Evolutionary conservation across 1,139 yeast genomes (phyloP).

Genomic region (Zygosaccharomyces pseudobailii): DNA sequence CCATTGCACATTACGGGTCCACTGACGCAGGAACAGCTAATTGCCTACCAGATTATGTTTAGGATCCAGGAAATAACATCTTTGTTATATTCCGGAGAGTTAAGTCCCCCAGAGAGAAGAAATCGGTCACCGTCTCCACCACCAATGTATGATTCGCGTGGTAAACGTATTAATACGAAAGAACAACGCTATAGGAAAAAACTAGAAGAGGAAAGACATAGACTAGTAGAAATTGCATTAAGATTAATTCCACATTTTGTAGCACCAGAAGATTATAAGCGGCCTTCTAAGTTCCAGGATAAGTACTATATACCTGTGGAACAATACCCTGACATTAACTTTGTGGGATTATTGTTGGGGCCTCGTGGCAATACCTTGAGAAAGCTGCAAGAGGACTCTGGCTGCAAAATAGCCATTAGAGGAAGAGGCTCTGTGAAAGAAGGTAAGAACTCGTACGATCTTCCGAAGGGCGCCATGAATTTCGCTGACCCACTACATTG

Average conservation of each 20-base stretch:
- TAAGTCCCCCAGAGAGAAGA: constrained; percentile 33
- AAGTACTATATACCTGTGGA: constrained; percentile 81
- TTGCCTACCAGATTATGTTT: constrained; percentile 69
- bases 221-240: constrained; percentile 68
- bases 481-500: constrained; percentile 84
- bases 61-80: constrained; percentile 76
- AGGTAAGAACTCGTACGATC: constrained; percentile 58
- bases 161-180: constrained; percentile 81
- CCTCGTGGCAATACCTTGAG: constrained; percentile 93
- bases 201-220: constrained; percentile 75
- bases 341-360: constrained; percentile 85
- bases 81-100: constrained; percentile 48
- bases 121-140: constrained; percentile 84
- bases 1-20: constrained; percentile 46
- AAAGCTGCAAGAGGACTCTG: constrained; percentile 74
- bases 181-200: constrained; percentile 59
- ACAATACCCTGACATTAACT: constrained; percentile 88
- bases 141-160: constrained; percentile 78
- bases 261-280: constrained; percentile 74
- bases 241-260: constrained; percentile 69
- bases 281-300: constrained; percentile 71
- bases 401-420: constrained; percentile 80
- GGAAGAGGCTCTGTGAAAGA: constrained; percentile 96
- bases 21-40: constrained; percentile 79
- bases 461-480: constrained; percentile 45